A percentile compares a stretch with the other conserved stretches of the same genome.
These are phyloP conservation scores for Erigeron canadensis DNA, from an alignment of 129 eudicot species.

Conservation along the genomic window DNA sequence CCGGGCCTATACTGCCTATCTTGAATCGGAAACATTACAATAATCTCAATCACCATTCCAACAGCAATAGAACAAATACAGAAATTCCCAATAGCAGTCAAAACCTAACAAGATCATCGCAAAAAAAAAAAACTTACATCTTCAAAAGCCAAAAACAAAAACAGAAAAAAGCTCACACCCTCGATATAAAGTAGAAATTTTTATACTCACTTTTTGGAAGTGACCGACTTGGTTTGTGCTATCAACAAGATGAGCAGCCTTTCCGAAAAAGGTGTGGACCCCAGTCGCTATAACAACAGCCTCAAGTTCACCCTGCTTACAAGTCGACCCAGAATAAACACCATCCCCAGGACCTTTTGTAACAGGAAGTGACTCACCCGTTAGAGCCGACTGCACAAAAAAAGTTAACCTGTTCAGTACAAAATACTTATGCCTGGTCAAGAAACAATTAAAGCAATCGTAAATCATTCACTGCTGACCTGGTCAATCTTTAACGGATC, in stretches of 20 bases:
- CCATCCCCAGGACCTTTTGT: constrained; percentile 99
- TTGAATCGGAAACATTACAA: constrained; percentile 96
- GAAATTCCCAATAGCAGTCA: constrained; percentile 97
- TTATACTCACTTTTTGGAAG: constrained; percentile 73
- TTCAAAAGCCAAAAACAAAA: not conserved
- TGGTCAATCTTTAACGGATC: constrained; percentile 98
- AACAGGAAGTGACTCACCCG: constrained; percentile 98
- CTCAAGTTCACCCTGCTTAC: constrained; percentile 97
- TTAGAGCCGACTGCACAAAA: constrained; percentile 78
- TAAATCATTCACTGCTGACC: constrained; percentile 19
- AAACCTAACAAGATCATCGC: constrained; percentile 50
- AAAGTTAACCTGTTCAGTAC: constrained; percentile 1
- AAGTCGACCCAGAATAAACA: constrained; percentile 95
- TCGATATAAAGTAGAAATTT: not conserved
- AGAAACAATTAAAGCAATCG: not conserved
- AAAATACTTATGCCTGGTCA: not conserved
- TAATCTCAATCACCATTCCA: constrained; percentile 93
- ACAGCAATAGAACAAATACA: constrained; percentile 98
- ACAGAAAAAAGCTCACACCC: not conserved
- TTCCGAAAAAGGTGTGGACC: constrained; percentile 97
- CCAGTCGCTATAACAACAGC: constrained; percentile 98
- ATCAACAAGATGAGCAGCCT: constrained; percentile 99
- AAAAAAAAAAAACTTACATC: not conserved
- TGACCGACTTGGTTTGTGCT: constrained; percentile 96
- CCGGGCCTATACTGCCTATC: constrained; percentile 91